Percentiles rank a stretch among this genome's conserved stretches.
Conservation (phyloP, 805 yeast species). For the Myxozyma mucilagina region DNA sequence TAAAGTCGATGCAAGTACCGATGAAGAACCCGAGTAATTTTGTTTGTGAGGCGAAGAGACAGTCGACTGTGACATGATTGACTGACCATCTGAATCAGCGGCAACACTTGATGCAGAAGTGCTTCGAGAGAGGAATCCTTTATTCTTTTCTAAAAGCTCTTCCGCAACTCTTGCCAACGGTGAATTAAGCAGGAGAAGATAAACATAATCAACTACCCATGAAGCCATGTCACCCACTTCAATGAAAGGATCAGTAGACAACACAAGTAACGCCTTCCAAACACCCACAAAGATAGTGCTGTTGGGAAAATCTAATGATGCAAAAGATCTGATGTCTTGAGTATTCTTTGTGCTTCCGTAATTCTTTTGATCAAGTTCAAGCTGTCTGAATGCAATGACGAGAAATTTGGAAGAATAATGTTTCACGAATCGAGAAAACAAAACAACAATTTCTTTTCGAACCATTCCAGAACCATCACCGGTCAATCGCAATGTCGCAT, state of each 20-base stretch:
- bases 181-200: slow-evolving; percentile 62
- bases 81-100: background rate
- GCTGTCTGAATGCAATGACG: slow-evolving; percentile 81
- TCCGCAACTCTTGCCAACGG: slow-evolving; percentile 63
- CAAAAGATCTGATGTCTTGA: background rate
- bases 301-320: slow-evolving; percentile 51
- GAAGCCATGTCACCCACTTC: slow-evolving; percentile 76
- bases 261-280: slow-evolving; percentile 80
- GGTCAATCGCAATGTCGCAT: slow-evolving; percentile 62
- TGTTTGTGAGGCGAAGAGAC: slow-evolving; percentile 8
- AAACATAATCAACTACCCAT: slow-evolving; percentile 70
- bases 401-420: slow-evolving; percentile 72
- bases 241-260: slow-evolving; percentile 83
- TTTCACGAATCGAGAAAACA: slow-evolving; percentile 70
- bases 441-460: slow-evolving; percentile 77
- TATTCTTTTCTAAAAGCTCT: slow-evolving; percentile 40
- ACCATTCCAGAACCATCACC: slow-evolving; percentile 91
- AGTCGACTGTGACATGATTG: background rate
- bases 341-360: background rate
- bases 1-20: slow-evolving; percentile 28
- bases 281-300: slow-evolving; percentile 82
- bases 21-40: slow-evolving; percentile 10
- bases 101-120: background rate
- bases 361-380: slow-evolving; percentile 61
- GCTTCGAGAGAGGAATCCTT: background rate